Conservation (phyloP, 345 rosid genomes). For the Moricandia arvensis region DNA sequence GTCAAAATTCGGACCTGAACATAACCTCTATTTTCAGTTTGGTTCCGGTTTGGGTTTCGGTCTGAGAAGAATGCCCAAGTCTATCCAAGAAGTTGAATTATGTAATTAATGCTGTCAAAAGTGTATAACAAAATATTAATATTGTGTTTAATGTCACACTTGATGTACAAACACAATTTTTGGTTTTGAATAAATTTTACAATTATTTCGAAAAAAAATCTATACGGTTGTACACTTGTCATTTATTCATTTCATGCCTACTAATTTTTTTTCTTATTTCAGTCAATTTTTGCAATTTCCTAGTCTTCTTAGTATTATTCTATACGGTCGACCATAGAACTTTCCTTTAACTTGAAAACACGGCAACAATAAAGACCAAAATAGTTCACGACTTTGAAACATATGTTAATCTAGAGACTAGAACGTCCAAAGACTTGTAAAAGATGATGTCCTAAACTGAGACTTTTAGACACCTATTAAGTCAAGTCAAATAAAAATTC, state of each 20-base stretch:
- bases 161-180: too few relatives aligned
- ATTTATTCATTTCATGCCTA: not conserved
- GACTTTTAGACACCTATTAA: not conserved
- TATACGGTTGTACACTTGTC: not conserved
- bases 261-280: not conserved
- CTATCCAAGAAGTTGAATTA: too few relatives aligned
- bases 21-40: too few relatives aligned
- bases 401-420: conserved; percentile 13
- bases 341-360: not conserved
- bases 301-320: not conserved
- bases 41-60: too few relatives aligned
- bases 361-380: conserved; percentile 9
- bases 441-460: conserved; percentile 9
- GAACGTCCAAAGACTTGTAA: conserved; percentile 27
- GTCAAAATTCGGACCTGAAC: too few relatives aligned
- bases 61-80: too few relatives aligned
- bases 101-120: too few relatives aligned
- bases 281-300: not conserved
- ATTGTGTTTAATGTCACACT: too few relatives aligned
- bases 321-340: not conserved
- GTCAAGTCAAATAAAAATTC: conserved; percentile 4
- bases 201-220: too few relatives aligned
- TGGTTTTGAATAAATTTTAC: not conserved
- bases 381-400: not conserved
- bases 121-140: too few relatives aligned